Conservation (phyloP, 2,329 filamentous ascomycete species). For the Cercospora nicotianae region DNA sequence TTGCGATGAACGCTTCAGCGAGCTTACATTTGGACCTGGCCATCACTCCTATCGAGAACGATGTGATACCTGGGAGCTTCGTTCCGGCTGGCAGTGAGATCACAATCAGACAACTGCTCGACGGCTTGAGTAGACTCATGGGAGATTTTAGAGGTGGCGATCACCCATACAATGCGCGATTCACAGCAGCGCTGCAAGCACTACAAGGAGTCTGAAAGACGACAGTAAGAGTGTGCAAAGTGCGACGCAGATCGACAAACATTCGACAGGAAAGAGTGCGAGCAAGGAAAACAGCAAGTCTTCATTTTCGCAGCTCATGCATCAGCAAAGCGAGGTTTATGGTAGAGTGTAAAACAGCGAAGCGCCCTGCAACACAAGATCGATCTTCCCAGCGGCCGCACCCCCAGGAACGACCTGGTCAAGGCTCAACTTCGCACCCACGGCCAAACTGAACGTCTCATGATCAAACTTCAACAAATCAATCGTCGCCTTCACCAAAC, state of each 20-base stretch:
- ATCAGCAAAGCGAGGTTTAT: not conserved
- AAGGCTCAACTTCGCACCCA: constrained; percentile 28
- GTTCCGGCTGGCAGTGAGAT: not conserved
- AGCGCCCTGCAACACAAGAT: constrained; percentile 24
- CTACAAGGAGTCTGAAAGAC: constrained; percentile 5
- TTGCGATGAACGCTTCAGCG: constrained; percentile 25
- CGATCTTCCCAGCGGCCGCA: constrained; percentile 28
- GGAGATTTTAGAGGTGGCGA: constrained; percentile 30
- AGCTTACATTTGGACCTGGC: constrained; percentile 22
- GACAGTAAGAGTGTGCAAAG: not conserved
- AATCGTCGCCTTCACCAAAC: constrained; percentile 29
- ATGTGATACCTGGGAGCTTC: constrained; percentile 19
- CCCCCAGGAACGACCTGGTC: constrained; percentile 23
- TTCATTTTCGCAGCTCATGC: not conserved
- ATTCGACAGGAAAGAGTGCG: not conserved
- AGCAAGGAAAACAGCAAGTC: not conserved
- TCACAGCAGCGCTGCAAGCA: constrained; percentile 19
- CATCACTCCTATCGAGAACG: constrained; percentile 14
- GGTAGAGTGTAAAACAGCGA: constrained; percentile 22
- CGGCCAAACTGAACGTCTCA: constrained; percentile 30
- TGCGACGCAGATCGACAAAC: not conserved
- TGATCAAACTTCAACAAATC: constrained; percentile 32
- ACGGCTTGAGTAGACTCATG: constrained; percentile 22
- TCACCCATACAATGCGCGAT: constrained; percentile 25
- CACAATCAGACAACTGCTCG: constrained; percentile 17